Evolutionary conservation across 495 filamentous ascomycete genomes (phyloP).

Genomic region (Staphylotrichum longicolle): DNA sequence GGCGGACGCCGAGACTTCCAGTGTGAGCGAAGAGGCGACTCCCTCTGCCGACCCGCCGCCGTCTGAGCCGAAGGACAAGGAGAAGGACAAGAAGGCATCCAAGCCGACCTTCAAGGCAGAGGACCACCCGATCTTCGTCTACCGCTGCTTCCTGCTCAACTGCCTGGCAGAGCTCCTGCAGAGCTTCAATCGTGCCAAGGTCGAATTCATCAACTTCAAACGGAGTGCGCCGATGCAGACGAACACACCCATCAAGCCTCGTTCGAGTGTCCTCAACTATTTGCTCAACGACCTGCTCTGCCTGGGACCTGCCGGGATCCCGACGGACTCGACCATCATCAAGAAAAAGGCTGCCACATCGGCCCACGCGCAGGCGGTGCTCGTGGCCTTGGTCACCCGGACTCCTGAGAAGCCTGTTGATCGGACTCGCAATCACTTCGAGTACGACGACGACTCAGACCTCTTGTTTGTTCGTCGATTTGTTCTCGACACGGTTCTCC

Average conservation of each 20-base stretch:
- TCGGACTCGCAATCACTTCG: constrained; percentile 48
- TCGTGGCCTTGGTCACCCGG: constrained; percentile 83
- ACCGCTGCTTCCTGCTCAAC: constrained; percentile 91
- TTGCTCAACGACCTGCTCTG: constrained; percentile 83
- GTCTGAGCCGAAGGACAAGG: constrained; percentile 38
- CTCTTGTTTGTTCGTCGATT: constrained; percentile 91
- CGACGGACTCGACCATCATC: constrained; percentile 67
- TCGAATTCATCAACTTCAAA: constrained; percentile 99
- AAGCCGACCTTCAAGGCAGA: constrained; percentile 86
- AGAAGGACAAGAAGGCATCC: constrained; percentile 61
- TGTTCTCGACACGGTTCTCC: constrained; percentile 87
- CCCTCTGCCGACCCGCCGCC: constrained; percentile 29
- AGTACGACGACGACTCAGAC: constrained; percentile 78
- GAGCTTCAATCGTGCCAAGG: constrained; percentile 89
- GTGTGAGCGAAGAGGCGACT: constrained; percentile 25
- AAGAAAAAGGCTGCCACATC: constrained; percentile 85
- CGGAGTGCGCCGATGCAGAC: constrained; percentile 74
- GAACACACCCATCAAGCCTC: constrained; percentile 88
- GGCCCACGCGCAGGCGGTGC: constrained; percentile 74
- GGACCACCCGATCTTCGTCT: constrained; percentile 92
- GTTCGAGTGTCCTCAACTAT: constrained; percentile 90
- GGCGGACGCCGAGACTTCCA: constrained; percentile 29
- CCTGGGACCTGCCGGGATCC: constrained; percentile 63
- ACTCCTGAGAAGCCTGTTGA: constrained; percentile 72
- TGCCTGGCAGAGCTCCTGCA: constrained; percentile 90